Evolutionary conservation across 805 yeast species (phyloP), one percentile per base, ranked within the genome.

Genomic region (Ogataea haglerorum): DNA sequence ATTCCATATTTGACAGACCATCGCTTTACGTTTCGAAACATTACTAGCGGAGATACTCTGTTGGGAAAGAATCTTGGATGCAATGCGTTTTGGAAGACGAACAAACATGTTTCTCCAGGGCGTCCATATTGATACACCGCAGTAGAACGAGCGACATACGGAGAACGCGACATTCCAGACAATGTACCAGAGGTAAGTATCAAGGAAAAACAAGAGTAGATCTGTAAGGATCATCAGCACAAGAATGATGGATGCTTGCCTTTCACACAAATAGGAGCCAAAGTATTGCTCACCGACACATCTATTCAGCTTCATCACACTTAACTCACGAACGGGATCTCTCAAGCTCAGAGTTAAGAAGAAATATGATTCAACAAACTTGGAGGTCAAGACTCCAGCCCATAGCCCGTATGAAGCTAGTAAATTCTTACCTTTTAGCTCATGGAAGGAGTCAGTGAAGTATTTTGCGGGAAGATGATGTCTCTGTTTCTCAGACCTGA

Each of bases 31-130:
- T 46, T 69, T 69, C 14, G 42, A 54, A 53, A 47, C 46, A 21
- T 46, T 51, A 21, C 40, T 63, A 49, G 45, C 64, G 63, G 18
- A 68, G 56, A 51, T 51, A 35, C 47, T 53, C 36, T 48, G 56
- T 9, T 77, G 69, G 3, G 75, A 72, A 10, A 87, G 62, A 2
- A 88, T 68, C 52, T 87, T 86, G 9, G 91, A 76, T 49, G 73
- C 74, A 3, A 87, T 83, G 49, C 95, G 69, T 52, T 81, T 80
- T 1, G 95, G 95, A 21, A 88, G 63, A 36, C 89, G 67, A 4
- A 87, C 75, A 56, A 82, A 86, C 22, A 83, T 76, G 52, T 85
- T 85, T 57, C 85, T 76, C 95, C 95, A 86, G 0, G 95, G 95
- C 2, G 93, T 84, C 83, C 91, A 82, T 9, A 86, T 79, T 0